Conservation (phyloP, 352 stramenopile species). For the Aphanomyces cochlioides region DNA sequence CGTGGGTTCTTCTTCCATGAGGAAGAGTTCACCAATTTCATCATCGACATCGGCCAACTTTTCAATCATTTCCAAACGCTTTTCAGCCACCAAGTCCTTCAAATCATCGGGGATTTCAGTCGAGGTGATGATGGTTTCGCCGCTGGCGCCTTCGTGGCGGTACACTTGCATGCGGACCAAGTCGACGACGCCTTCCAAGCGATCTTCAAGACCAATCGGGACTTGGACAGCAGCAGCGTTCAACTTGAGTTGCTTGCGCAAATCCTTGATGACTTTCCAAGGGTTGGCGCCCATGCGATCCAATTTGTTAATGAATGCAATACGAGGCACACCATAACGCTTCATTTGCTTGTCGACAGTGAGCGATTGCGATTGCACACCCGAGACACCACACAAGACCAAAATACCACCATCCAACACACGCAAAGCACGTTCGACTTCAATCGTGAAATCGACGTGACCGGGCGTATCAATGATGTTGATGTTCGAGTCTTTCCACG, state of each 20-base stretch:
- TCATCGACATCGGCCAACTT: slow-evolving; percentile 96
- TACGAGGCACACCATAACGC: slow-evolving; percentile 97
- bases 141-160: slow-evolving; percentile 89
- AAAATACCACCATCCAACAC: slow-evolving; percentile 97
- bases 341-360: slow-evolving; percentile 99
- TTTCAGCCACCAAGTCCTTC: slow-evolving; percentile 81
- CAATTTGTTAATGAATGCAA: slow-evolving; percentile 99
- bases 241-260: slow-evolving; percentile 95
- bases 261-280: slow-evolving; percentile 91
- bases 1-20: slow-evolving; percentile 96
- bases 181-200: slow-evolving; percentile 95
- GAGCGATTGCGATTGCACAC: slow-evolving; percentile 97
- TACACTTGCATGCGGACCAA: slow-evolving; percentile 90
- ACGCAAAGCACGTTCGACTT: slow-evolving; percentile 96
- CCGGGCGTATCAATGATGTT: slow-evolving; percentile 99
- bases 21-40: slow-evolving; percentile 98
- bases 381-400: slow-evolving; percentile 87
- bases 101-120: slow-evolving; percentile 89
- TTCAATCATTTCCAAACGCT: slow-evolving; percentile 92
- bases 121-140: slow-evolving; percentile 80
- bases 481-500: slow-evolving; percentile 95
- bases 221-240: slow-evolving; percentile 96
- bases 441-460: slow-evolving; percentile 98
- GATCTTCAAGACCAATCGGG: slow-evolving; percentile 95
- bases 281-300: slow-evolving; percentile 97